Evolutionary conservation across 805 yeast genomes (phyloP).

Genomic region (Vanderwaltozyma yarrowii): DNA sequence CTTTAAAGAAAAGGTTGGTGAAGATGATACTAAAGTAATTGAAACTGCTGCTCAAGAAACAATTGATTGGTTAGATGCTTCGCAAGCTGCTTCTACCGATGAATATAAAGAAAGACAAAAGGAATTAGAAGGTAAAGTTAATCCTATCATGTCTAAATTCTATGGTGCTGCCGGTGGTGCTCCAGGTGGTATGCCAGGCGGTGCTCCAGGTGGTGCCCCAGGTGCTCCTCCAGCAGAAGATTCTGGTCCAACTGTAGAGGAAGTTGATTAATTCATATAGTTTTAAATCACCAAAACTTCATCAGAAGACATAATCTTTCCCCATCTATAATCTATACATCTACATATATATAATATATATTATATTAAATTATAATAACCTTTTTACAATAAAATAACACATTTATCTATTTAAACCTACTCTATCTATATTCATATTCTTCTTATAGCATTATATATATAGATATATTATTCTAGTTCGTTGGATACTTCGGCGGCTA

Average conservation of each 20-base stretch:
- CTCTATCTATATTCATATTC: too few species aligned
- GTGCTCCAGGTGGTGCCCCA: too few species aligned
- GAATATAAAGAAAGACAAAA: constrained; percentile 89
- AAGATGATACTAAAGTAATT: constrained; percentile 56
- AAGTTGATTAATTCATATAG: constrained; percentile 58
- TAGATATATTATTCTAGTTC: too few species aligned
- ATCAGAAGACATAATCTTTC: neutral
- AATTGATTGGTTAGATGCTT: constrained; percentile 84
- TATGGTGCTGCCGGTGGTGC: constrained; percentile 69
- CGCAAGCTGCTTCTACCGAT: constrained; percentile 86
- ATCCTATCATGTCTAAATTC: constrained; percentile 95
- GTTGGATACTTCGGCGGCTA: too few species aligned
- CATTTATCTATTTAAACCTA: too few species aligned
- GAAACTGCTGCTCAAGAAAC: constrained; percentile 77
- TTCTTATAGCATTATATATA: too few species aligned
- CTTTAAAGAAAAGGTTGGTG: constrained; percentile 72
- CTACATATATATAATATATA: too few species aligned
- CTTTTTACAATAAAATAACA: too few species aligned
- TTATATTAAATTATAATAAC: too few species aligned
- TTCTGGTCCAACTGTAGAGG: constrained; percentile 67
- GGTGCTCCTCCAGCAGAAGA: constrained; percentile 35
- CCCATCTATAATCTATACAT: too few species aligned
- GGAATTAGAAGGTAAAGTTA: constrained; percentile 90
- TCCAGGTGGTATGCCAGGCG: constrained; percentile 29
- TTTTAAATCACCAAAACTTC: too few species aligned